These are phyloP conservation scores for Reticulomyxa filosa DNA, from an alignment of 78 protist genomes.

Conservation along the genomic window DNA sequence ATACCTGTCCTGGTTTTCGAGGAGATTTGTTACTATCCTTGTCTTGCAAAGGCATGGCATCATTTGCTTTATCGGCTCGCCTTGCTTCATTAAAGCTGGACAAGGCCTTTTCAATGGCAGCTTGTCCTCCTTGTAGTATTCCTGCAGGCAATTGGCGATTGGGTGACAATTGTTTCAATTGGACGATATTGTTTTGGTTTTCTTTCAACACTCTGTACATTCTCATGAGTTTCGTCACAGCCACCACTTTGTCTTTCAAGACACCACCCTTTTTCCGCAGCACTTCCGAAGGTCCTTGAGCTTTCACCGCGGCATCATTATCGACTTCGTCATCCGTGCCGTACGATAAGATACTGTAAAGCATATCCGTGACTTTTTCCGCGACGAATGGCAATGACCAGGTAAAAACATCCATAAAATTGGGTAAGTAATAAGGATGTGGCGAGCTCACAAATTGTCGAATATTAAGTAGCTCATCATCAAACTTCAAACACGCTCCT, in stretches of 20 bases:
- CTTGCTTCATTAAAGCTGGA: too few species aligned
- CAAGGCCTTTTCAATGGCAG: too few species aligned
- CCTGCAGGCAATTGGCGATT: not conserved
- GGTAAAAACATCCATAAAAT: constrained; percentile 86
- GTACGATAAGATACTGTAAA: not conserved
- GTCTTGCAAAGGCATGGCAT: too few species aligned
- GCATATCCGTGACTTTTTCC: constrained; percentile 47
- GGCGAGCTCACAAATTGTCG: constrained; percentile 69
- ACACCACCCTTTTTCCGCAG: not conserved
- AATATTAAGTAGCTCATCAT: constrained; percentile 75
- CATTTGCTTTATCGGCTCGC: too few species aligned
- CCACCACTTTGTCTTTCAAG: not conserved
- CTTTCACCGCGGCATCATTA: not conserved
- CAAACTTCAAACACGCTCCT: constrained; percentile 55
- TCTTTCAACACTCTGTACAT: not conserved
- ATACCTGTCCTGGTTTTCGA: too few species aligned
- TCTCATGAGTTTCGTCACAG: not conserved
- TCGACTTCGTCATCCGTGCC: not conserved
- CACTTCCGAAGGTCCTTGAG: too few species aligned
- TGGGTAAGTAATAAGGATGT: constrained; percentile 94
- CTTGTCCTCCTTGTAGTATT: not conserved
- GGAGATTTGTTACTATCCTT: too few species aligned
- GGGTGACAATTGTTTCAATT: not conserved
- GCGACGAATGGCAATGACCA: constrained; percentile 96
- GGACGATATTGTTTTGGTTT: not conserved